Conservation (phyloP, 257 asterid genomes). For the Orobanche coerulescens region DNA sequence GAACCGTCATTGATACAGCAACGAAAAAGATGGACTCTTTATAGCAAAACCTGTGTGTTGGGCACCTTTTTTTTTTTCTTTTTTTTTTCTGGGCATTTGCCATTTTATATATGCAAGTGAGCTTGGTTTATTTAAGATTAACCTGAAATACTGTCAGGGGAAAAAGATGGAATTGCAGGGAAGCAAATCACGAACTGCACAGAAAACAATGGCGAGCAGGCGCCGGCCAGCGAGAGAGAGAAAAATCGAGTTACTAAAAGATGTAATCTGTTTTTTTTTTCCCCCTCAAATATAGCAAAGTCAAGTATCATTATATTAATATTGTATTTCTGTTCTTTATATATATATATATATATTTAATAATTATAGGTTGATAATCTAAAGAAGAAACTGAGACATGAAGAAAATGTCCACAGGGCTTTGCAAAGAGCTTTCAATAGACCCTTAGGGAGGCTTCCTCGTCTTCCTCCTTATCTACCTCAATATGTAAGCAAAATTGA, state of each 20-base stretch:
- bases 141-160: constrained; percentile 37
- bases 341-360: too few species aligned
- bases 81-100: background rate
- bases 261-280: constrained; percentile 30
- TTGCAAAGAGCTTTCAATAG: constrained; percentile 74
- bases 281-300: too few species aligned
- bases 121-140: background rate
- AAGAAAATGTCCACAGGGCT: constrained; percentile 86
- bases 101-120: too few species aligned
- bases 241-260: constrained; percentile 67
- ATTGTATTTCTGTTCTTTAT: too few species aligned
- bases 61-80: background rate
- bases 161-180: constrained; percentile 47
- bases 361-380: constrained; percentile 75
- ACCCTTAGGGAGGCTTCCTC: constrained; percentile 85
- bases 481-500: constrained; percentile 42
- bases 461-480: constrained; percentile 92
- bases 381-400: constrained; percentile 74
- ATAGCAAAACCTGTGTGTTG: background rate
- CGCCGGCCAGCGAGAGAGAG: constrained; percentile 49
- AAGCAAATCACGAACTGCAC: constrained; percentile 29
- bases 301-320: too few species aligned
- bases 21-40: background rate
- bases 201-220: constrained; percentile 29
- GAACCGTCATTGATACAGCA: background rate